These are phyloP conservation scores for Nakazawaea molendinolei DNA, from an alignment of 805 yeast species.

Conservation along the genomic window DNA sequence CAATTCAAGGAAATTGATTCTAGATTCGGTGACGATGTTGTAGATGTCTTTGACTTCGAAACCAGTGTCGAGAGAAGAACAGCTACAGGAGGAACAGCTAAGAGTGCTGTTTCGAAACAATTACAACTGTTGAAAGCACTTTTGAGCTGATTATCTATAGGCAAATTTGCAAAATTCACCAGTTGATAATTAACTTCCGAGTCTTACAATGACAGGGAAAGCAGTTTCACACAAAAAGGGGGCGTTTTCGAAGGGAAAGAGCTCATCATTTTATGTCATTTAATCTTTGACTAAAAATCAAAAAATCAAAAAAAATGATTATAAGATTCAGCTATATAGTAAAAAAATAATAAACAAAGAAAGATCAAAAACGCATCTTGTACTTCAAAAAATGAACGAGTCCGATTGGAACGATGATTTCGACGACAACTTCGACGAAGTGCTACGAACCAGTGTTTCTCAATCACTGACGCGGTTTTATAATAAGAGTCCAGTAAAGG, in stretches of 20 bases:
- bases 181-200: no score
- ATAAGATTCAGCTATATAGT: not conserved
- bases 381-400: slow-evolving; percentile 9
- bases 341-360: not conserved
- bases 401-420: slow-evolving; percentile 11
- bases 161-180: no score
- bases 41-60: slow-evolving; percentile 84
- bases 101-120: slow-evolving; percentile 78
- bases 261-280: not conserved
- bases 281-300: not conserved
- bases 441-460: slow-evolving; percentile 7
- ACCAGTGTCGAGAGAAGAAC: slow-evolving; percentile 92
- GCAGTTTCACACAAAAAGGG: no score
- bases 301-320: not conserved
- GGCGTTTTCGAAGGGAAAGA: no score
- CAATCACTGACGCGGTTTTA: slow-evolving; percentile 4
- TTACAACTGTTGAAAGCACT: slow-evolving; percentile 30
- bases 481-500: slow-evolving; percentile 8
- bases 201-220: no score
- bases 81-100: slow-evolving; percentile 97
- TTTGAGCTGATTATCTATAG: not conserved
- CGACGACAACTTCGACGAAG: slow-evolving; percentile 10
- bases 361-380: not conserved
- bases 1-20: slow-evolving; percentile 77
- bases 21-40: slow-evolving; percentile 77